Percentiles rank a stretch among this genome's conserved stretches.
Evolutionary conservation across 257 asterid genomes (phyloP).

Genomic region (Fraxinus pennsylvanica): DNA sequence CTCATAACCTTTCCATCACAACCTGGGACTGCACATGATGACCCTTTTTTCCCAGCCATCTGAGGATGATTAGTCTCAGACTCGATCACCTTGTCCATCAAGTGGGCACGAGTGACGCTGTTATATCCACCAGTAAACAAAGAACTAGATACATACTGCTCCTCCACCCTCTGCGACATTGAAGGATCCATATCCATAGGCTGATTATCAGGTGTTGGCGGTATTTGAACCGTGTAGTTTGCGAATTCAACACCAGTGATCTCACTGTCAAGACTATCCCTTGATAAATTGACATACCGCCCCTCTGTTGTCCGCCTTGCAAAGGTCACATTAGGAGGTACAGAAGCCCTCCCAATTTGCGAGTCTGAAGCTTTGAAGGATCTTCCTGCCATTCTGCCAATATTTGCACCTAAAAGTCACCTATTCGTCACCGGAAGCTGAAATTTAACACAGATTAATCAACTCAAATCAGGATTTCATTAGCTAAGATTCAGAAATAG

Average conservation of each 20-base stretch:
- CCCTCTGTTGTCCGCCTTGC: conserved; percentile 47
- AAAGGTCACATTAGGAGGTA: conserved; percentile 38
- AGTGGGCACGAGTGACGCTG: conserved; percentile 46
- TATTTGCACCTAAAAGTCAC: conserved; percentile 13
- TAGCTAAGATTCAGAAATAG: conserved; percentile 15
- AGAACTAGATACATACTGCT: conserved; percentile 51
- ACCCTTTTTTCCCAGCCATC: conserved; percentile 88
- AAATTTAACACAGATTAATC: background rate
- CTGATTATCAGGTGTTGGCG: conserved; percentile 55
- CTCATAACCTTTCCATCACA: conserved; percentile 91
- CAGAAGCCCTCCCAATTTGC: conserved; percentile 27
- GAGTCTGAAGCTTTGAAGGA: conserved; percentile 30
- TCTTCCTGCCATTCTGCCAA: conserved; percentile 36
- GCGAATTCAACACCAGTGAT: conserved; percentile 36
- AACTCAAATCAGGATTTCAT: background rate
- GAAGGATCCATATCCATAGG: conserved; percentile 53
- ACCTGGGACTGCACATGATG: conserved; percentile 74
- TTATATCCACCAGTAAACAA: conserved; percentile 53
- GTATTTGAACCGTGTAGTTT: conserved; percentile 47
- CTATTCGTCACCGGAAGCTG: conserved; percentile 27
- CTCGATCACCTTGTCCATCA: conserved; percentile 57
- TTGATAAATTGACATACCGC: conserved; percentile 45
- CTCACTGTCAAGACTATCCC: conserved; percentile 50
- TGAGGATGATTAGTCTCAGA: conserved; percentile 73
- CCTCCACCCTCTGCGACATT: conserved; percentile 51